Conservation (phyloP, 2,329 filamentous ascomycete genomes). For the Dichotomopilus funicola region DNA sequence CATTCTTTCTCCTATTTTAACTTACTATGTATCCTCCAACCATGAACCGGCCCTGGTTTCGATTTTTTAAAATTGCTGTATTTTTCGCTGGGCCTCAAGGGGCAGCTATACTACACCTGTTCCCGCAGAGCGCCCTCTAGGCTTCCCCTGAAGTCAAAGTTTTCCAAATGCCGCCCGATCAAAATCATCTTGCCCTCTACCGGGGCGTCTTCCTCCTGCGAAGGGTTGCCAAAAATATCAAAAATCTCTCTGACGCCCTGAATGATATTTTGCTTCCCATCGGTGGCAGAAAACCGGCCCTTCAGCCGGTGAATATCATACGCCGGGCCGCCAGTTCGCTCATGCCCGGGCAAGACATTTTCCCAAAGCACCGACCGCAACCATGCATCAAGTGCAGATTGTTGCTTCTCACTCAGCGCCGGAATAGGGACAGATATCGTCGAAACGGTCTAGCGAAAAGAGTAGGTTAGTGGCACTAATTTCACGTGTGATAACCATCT, state of each 20-base stretch:
- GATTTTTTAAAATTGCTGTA: too few species aligned
- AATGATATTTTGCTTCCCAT: constrained; percentile 66
- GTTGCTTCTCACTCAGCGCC: constrained; percentile 47
- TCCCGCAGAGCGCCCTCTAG: constrained; percentile 6
- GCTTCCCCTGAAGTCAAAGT: constrained; percentile 41
- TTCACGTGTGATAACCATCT: not conserved
- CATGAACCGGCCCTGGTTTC: too few species aligned
- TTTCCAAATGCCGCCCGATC: constrained; percentile 51
- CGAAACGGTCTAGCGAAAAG: constrained; percentile 61
- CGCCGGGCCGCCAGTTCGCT: constrained; percentile 25
- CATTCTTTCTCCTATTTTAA: too few species aligned
- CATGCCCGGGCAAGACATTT: constrained; percentile 47
- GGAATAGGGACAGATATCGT: constrained; percentile 69
- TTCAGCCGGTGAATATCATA: constrained; percentile 89
- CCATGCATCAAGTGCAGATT: constrained; percentile 70
- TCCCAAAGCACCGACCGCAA: constrained; percentile 83
- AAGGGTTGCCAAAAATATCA: constrained; percentile 67
- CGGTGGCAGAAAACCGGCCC: constrained; percentile 61
- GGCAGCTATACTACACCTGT: not conserved
- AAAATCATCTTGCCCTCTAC: constrained; percentile 52
- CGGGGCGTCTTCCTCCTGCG: constrained; percentile 22
- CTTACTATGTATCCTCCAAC: too few species aligned
- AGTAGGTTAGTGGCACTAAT: constrained; percentile 6
- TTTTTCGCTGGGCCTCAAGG: too few species aligned
- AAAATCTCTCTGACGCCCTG: constrained; percentile 93